Evolutionary conservation across 169 alveolate genomes (phyloP), one percentile per base, ranked within the genome.

Genomic region (Ichthyophthirius multifiliis): DNA sequence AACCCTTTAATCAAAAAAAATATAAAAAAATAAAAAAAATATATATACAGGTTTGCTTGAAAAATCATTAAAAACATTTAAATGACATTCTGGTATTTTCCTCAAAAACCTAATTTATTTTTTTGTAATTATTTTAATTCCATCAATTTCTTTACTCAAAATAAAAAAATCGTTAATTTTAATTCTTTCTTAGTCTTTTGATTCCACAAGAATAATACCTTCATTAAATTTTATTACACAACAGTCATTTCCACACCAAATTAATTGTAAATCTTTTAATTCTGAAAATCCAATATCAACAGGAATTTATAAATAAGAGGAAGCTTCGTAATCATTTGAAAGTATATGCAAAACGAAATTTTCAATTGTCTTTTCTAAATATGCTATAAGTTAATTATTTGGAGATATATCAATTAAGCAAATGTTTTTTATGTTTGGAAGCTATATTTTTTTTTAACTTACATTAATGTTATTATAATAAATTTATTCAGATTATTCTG

Each of bases 171-270:
- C 71, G 1, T 55, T 55, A 55, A 55, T 23, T 20, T 16, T 1
- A 55, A 55, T 55, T 2, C 9, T 1, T 7, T 55, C 71, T 4
- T 34, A 27, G 4, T 27, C 71, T 27, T 55, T 39, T 20, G 71
- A 39, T 0, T 39, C 71, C 12, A 55, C 31, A 34, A 55, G 23
- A 55, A 55, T 34, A 55, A 55, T 55, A 27, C 43, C 23, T 55
- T 55, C 10, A 27, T 55, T 39, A 15, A 55, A 13, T 55, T 55
- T 12, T 10, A 55, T 27, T 0, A 55, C 71, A 27, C 71, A 55
- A 23, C 71, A 55, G 5, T 55, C 71, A 55, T 55, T 39, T 5
- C 71, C 71, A 55, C 71, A 55, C 71, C 71, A 55, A 34, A 55
- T 55, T 39, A 55, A 27, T 10, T 55, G 39, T 10, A 55, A 27